These are phyloP conservation scores for Sanghuangporus baumii DNA, from an alignment of 1,284 basidiomycete species.

Conservation along the genomic window DNA sequence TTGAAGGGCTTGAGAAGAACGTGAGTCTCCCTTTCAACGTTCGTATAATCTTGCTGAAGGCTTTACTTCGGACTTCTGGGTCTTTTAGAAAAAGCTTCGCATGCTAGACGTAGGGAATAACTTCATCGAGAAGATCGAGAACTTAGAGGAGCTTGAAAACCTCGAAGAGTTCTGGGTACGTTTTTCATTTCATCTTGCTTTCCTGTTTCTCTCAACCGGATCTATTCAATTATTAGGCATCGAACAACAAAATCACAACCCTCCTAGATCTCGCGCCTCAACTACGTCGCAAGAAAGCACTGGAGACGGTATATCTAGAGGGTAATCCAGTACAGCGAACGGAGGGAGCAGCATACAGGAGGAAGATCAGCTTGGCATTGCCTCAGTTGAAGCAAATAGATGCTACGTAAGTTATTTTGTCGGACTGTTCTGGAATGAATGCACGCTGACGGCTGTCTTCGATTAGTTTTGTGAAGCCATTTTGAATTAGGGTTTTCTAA, in stretches of 20 bases:
- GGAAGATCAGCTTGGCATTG: conserved; percentile 85
- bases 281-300: conserved; percentile 57
- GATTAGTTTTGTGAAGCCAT: background rate
- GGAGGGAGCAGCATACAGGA: conserved; percentile 77
- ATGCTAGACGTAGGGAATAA: conserved; percentile 90
- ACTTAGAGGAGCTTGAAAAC: conserved; percentile 66
- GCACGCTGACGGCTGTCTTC: background rate
- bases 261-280: conserved; percentile 58
- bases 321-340: conserved; percentile 85
- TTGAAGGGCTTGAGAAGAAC: conserved; percentile 87
- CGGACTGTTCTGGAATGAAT: background rate
- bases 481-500: background rate
- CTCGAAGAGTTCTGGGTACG: conserved; percentile 94
- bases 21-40: conserved; percentile 36
- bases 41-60: background rate
- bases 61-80: background rate
- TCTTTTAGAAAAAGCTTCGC: conserved; percentile 62
- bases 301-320: conserved; percentile 93
- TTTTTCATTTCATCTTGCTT: conserved; percentile 5
- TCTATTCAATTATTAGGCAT: background rate
- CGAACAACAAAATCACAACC: conserved; percentile 37
- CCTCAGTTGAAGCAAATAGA: conserved; percentile 93
- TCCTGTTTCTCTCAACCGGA: background rate
- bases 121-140: conserved; percentile 74
- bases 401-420: conserved; percentile 71